These are phyloP conservation scores for Candolleomyces aberdarensis DNA, from an alignment of 768 basidiomycete genomes.

Conservation along the genomic window DNA sequence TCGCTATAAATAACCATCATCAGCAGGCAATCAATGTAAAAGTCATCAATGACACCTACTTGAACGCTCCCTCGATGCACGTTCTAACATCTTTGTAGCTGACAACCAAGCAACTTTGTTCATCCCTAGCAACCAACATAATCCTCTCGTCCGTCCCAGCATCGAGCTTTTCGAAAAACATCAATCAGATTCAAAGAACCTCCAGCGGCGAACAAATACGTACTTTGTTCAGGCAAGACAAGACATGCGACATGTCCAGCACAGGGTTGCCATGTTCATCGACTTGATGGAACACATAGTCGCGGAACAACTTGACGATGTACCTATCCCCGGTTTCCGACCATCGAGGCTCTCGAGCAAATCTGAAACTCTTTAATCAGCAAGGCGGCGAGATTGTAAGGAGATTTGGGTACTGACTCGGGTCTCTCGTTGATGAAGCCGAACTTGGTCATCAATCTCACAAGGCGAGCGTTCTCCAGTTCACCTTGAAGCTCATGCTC, in stretches of 20 bases:
- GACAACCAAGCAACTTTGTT: constrained; percentile 93
- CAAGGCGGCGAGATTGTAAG: too few species aligned
- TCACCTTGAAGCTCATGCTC: constrained; percentile 85
- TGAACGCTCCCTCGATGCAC: constrained; percentile 81
- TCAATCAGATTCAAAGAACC: background rate
- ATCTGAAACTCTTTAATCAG: constrained; percentile 42
- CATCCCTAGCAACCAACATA: constrained; percentile 93
- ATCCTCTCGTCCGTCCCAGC: constrained; percentile 90
- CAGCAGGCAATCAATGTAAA: background rate
- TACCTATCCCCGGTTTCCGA: constrained; percentile 98
- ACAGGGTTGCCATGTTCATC: constrained; percentile 89
- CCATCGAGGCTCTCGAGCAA: constrained; percentile 95
- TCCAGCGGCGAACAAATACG: constrained; percentile 13
- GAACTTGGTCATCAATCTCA: constrained; percentile 87
- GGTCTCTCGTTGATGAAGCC: constrained; percentile 99
- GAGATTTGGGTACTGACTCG: constrained; percentile 57
- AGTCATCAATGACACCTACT: constrained; percentile 42
- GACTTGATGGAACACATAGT: constrained; percentile 97
- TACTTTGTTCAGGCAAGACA: constrained; percentile 93
- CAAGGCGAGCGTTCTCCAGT: constrained; percentile 90
- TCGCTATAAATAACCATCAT: constrained; percentile 35
- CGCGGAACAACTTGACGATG: constrained; percentile 96
- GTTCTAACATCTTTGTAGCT: constrained; percentile 89
- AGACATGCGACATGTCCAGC: constrained; percentile 86
- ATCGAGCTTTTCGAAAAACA: constrained; percentile 60